A percentile compares a stretch with the other conserved stretches of the same genome.
Evolutionary conservation across 2,329 filamentous ascomycete genomes (phyloP).

Genomic region (Teratosphaeria epicoccoides): DNA sequence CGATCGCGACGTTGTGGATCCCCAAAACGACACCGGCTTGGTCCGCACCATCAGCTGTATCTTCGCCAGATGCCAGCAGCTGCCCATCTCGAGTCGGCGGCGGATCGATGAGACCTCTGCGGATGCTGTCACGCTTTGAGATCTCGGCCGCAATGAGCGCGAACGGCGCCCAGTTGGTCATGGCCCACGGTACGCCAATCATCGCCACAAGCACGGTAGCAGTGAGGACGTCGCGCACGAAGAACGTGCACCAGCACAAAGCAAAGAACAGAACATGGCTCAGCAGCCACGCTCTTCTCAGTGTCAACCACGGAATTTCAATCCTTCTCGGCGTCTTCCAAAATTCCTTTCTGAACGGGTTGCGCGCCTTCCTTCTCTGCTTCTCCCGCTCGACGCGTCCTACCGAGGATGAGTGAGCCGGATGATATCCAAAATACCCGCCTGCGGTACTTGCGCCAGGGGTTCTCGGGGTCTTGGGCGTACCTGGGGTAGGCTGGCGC

Average conservation of each 20-base stretch:
- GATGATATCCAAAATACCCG: slow-evolving; percentile 3
- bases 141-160: slow-evolving; percentile 92
- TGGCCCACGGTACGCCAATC: slow-evolving; percentile 82
- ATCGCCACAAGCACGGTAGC: slow-evolving; percentile 71
- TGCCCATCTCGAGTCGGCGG: slow-evolving; percentile 28
- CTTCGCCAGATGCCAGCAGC: slow-evolving; percentile 34
- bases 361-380: neutral
- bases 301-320: slow-evolving; percentile 71
- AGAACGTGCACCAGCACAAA: slow-evolving; percentile 73
- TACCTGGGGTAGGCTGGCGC: slow-evolving; percentile 3
- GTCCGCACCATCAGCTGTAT: slow-evolving; percentile 50
- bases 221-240: slow-evolving; percentile 58
- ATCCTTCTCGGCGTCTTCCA: slow-evolving; percentile 27
- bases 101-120: slow-evolving; percentile 38
- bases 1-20: slow-evolving; percentile 91
- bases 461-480: neutral
- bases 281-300: slow-evolving; percentile 77
- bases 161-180: slow-evolving; percentile 90
- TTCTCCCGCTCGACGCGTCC: neutral
- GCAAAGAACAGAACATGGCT: slow-evolving; percentile 74
- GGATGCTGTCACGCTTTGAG: slow-evolving; percentile 63
- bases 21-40: slow-evolving; percentile 85
- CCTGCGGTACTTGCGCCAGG: neutral
- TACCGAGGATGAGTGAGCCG: neutral
- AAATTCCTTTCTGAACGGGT: neutral